These are phyloP conservation scores for Solanum sejunctum DNA, from an alignment of 257 asterid species.

Conservation along the genomic window DNA sequence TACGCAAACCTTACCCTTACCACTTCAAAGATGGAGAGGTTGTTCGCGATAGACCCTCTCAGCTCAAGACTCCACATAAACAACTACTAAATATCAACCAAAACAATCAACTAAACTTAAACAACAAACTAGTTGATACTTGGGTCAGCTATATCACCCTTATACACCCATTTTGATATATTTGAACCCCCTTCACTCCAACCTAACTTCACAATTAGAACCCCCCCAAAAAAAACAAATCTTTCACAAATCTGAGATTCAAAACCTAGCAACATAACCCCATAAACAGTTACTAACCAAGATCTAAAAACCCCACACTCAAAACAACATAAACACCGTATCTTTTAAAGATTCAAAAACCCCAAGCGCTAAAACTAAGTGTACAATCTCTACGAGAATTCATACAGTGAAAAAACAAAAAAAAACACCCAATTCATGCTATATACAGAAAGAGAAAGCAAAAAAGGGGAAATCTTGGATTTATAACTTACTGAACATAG, in stretches of 20 bases:
- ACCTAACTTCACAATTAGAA: not conserved
- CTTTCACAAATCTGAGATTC: slow-evolving; percentile 4
- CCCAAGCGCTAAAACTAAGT: not conserved
- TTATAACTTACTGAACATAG: not conserved
- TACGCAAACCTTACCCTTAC: not conserved
- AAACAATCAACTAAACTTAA: not conserved
- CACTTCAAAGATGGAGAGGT: not conserved
- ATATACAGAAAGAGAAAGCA: not conserved
- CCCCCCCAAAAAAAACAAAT: not conserved
- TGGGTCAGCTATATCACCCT: not conserved
- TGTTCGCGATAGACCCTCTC: not conserved
- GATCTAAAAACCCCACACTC: not conserved
- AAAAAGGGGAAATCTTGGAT: not conserved
- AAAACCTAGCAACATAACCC: not conserved
- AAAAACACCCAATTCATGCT: not conserved
- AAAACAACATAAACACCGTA: not conserved
- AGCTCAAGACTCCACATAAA: not conserved
- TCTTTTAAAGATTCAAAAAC: not conserved
- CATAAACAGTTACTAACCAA: not conserved
- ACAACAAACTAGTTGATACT: not conserved
- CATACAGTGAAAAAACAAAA: not conserved
- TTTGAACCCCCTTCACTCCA: not conserved
- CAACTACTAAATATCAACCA: not conserved
- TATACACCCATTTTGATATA: not conserved
- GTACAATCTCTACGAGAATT: not conserved